Evolutionary conservation across 2,329 filamentous ascomycete genomes (phyloP), one percentile per base, ranked within the genome.

Genomic region (Trichoderma atrobrunneum): DNA sequence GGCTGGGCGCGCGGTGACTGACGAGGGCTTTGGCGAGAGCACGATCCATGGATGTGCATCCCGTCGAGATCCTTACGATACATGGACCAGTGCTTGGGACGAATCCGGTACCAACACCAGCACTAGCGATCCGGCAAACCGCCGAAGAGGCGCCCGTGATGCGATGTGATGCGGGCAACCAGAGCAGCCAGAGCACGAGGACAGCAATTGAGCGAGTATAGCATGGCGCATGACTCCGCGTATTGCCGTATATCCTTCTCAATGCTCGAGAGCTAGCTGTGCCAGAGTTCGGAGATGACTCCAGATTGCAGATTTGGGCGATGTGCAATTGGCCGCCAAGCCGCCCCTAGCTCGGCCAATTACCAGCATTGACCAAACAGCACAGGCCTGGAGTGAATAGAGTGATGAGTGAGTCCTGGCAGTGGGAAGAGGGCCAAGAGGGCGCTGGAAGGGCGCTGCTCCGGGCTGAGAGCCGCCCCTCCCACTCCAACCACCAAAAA

Each of bases 321-420:
- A 43, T 68, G 48, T 28, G 51, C 66, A 70, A 72, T 63, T 69
- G 71, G 62, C 24, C 54, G 73, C 72, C 70, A 65, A 72, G 70
- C 65, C 68, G 70, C 72, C 66, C 67, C 61, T 59, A 68, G 73
- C 74, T 76, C 74, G 74, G 75, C 74, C 74, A 75, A 74, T 74
- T 73, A 73, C n/a, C 57, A 72, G 39, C 34, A 21, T 36, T 36
- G 34, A 36, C 34, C 34, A 36, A 36, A 36, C 28, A 21, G 28
- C 59, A 36, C 30, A 30, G 56, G 43, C 18, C 51, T 59, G 48
- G 12, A 32, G 26, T 16, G 26, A 21, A 2, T 16, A 7, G 36
- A 18, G 14, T n/a, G 18, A 18, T 14, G 36, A 18, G 14, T n/a
- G 39, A 18, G 48, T 18, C 21, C 51, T 68, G 39, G 57, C 66